Evolutionary conservation across 2,329 filamentous ascomycete species (phyloP), one percentile per base, ranked within the genome.

Genomic region (Zopfia rhizophila): DNA sequence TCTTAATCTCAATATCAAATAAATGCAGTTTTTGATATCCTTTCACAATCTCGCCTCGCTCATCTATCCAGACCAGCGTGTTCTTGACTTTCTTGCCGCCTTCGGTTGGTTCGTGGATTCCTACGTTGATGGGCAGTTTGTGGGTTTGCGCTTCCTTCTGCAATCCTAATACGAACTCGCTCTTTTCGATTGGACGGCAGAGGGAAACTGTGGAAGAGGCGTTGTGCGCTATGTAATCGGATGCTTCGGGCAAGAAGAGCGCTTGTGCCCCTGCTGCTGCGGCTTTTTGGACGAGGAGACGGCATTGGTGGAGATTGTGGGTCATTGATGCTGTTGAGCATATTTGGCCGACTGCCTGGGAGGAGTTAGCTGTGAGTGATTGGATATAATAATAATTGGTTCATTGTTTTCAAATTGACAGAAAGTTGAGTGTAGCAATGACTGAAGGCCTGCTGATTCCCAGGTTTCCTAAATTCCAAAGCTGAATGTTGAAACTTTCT

Each of bases 241-340:
- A 85, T 17, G 93, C 93, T 80, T 97, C 93, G 10, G 93, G 93
- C 40, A 97, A 86, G 75, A 97, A 97, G 37, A 97, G 82, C 13
- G 89, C 84, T 83, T 89, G 89, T 43, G 92, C 92, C 31, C 90
- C 90, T 45, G 86, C 86, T 19, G 79, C 77, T 7, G 87, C 85
- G 24, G 93, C 91, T 68, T 88, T 89, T 46, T 79, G 78, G 43
- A 94, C 80, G 32, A 96, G 79, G 28, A 73, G 77, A 51, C 86
- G 83, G 72, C 91, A 96, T 72, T 93, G 88, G 37, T 82, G 77
- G 31, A 97, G 83, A 70, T 97, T 97, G 62, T 88, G 82, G 55
- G 82, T 74, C 78, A 94, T 85, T 54, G 83, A 89, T 51, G 86
- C 81, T 47, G 90, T 95, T 25, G 91, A 92, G 75, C 91, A 92